Evolutionary conservation across 768 basidiomycete species (phyloP).

Genomic region (Myochromella boudieri): DNA sequence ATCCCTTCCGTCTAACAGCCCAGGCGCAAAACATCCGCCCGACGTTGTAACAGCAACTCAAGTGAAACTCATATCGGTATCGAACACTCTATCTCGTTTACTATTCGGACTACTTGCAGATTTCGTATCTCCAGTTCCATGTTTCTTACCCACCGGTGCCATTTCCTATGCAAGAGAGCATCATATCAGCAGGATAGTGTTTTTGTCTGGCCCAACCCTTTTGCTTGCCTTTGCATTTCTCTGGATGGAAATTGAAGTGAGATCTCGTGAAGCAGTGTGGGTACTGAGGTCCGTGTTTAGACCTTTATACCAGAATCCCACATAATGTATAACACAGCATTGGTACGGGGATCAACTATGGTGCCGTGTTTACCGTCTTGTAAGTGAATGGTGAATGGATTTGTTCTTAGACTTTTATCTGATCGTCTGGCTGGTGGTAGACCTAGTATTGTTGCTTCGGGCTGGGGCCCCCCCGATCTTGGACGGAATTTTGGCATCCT

Average conservation of each 20-base stretch:
- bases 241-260: constrained; percentile 53
- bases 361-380: constrained; percentile 69
- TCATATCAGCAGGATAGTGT: constrained; percentile 59
- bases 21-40: constrained; percentile 19
- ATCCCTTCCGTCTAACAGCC: constrained; percentile 46
- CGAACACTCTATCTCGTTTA: constrained; percentile 73
- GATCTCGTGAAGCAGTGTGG: constrained; percentile 59
- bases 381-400: constrained; percentile 35
- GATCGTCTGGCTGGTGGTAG: constrained; percentile 31
- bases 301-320: not conserved
- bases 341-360: constrained; percentile 69
- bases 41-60: constrained; percentile 53
- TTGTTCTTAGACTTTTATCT: not conserved
- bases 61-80: constrained; percentile 67
- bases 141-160: constrained; percentile 36
- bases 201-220: constrained; percentile 50
- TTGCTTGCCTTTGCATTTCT: constrained; percentile 51
- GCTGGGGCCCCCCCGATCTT: constrained; percentile 70
- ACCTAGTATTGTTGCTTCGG: constrained; percentile 66
- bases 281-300: constrained; percentile 52
- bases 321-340: constrained; percentile 37
- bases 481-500: constrained; percentile 78
- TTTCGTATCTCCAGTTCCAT: constrained; percentile 61
- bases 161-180: constrained; percentile 45
- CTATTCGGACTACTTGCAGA: constrained; percentile 71